Evolutionary conservation across 140 eudicot species (phyloP), one percentile per base, ranked within the genome.

Genomic region (Eryngium alpinum): DNA sequence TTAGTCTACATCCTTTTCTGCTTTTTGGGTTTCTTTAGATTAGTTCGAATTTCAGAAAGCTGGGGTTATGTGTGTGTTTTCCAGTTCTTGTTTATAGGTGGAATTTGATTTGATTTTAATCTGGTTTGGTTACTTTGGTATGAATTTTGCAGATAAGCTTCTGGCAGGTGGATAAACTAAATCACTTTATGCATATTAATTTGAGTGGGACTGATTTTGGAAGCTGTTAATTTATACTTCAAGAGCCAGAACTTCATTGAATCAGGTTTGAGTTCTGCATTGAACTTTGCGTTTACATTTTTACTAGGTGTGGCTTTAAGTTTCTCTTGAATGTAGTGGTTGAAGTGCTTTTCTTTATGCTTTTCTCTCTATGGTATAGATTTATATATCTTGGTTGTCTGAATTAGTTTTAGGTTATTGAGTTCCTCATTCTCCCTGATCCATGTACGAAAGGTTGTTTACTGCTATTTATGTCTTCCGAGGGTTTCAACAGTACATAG

Each of bases 131-230:
- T 18, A 52, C 60, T 18, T 79, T 79, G 69, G 59, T 69, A 24
- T 52, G 69, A 16, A 62, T 59, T 79, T 27, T 72, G 77, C 77
- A 72, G 77, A 72, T 43, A 43, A 43, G 77, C 77, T 72, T 72
- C 15, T 24, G 27, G 77, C 28, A 24, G 24, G 77, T 24, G 32
- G 32, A n/a, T 33, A 22, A 15, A 32, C 29, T 57, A 17, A 57
- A 15, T 57, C 6, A 57, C 22, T 62, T 69, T 27, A 27, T 38
- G 46, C 46, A 38, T 38, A 38, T 77, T 17, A 29, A 28, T 62
- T 62, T 62, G 77, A 16, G 77, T 29, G 17, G 77, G 53, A 33
- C 38, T 72, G 57, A 33, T 33, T 72, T 72, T 3, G 38, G 53
- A 72, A 38, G 43, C 49, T 28, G 51, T 72, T 33, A 65, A 24